Evolutionary conservation across 306 rosid species (phyloP).

Genomic region (Psophocarpus tetragonolobus): DNA sequence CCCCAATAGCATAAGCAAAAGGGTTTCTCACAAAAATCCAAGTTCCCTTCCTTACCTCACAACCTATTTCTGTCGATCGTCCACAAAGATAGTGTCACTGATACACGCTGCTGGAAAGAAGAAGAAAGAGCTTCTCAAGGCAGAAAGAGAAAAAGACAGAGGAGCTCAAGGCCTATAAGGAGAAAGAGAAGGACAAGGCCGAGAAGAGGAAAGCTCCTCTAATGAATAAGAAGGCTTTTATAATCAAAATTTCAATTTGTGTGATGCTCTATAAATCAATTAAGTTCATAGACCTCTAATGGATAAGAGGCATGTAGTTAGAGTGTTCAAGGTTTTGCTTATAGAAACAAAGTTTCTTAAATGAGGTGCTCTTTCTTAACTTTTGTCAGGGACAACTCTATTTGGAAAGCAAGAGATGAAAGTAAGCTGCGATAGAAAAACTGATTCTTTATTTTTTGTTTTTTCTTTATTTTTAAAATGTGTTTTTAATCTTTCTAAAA

Average conservation of each 20-base stretch:
- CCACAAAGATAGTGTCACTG: no score
- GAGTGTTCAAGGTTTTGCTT: conserved; percentile 1
- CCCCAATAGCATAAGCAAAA: no score
- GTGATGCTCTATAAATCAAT: conserved; percentile 1
- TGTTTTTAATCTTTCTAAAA: background rate
- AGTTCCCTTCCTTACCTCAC: no score
- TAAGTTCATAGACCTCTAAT: background rate
- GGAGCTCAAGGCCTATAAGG: no score
- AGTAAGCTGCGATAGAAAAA: no score
- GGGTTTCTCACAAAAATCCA: no score
- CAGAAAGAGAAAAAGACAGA: no score
- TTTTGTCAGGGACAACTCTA: conserved; percentile 14
- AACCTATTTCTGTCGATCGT: no score
- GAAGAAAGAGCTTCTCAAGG: no score
- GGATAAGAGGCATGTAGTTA: conserved; percentile 9
- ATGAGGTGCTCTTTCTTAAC: background rate
- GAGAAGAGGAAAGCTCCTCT: no score
- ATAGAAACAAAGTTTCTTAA: background rate
- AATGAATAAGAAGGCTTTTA: background rate
- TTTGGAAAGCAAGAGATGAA: background rate
- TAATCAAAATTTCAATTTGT: background rate
- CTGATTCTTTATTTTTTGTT: conserved; percentile 20
- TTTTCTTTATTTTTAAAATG: background rate
- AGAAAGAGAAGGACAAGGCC: no score
- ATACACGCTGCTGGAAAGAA: no score